Conservation (phyloP, 768 basidiomycete genomes). For the Naganishia friedmannii region DNA sequence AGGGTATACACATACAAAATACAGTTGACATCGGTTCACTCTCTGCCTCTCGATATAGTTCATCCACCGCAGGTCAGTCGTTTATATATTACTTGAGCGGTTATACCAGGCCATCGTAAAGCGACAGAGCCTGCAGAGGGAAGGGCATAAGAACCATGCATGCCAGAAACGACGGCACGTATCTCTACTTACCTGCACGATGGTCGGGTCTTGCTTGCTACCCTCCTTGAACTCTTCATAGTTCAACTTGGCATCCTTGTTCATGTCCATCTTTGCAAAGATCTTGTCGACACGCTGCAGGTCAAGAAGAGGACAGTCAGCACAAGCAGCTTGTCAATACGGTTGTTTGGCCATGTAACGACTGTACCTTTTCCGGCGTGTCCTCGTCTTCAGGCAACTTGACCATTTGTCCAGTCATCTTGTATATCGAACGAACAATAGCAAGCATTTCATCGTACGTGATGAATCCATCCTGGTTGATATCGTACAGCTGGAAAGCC, state of each 20-base stretch:
- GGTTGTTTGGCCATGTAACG: too few relatives aligned
- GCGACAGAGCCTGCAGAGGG: conserved; percentile 71
- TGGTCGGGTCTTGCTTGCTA: conserved; percentile 97
- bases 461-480: conserved; percentile 95
- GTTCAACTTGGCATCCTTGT: conserved; percentile 88
- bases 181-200: conserved; percentile 72
- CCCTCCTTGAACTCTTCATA: conserved; percentile 98
- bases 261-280: conserved; percentile 92
- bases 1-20: conserved; percentile 26
- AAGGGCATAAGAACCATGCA: not conserved
- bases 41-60: not conserved
- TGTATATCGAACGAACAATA: conserved; percentile 97
- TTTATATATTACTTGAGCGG: not conserved
- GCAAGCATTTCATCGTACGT: conserved; percentile 99
- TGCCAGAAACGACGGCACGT: not conserved
- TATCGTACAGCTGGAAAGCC: conserved; percentile 99
- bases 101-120: conserved; percentile 92
- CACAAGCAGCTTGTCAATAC: not conserved
- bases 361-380: conserved; percentile 93
- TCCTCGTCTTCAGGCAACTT: conserved; percentile 97
- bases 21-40: not conserved
- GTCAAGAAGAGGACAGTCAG: conserved; percentile 26
- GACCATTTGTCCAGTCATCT: conserved; percentile 99
- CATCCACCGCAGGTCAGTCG: not conserved
- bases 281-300: conserved; percentile 94